A percentile compares a stretch with the other conserved stretches of the same genome.
These are phyloP conservation scores for Amanita brunnescens DNA, from an alignment of 768 basidiomycete genomes.

Conservation along the genomic window DNA sequence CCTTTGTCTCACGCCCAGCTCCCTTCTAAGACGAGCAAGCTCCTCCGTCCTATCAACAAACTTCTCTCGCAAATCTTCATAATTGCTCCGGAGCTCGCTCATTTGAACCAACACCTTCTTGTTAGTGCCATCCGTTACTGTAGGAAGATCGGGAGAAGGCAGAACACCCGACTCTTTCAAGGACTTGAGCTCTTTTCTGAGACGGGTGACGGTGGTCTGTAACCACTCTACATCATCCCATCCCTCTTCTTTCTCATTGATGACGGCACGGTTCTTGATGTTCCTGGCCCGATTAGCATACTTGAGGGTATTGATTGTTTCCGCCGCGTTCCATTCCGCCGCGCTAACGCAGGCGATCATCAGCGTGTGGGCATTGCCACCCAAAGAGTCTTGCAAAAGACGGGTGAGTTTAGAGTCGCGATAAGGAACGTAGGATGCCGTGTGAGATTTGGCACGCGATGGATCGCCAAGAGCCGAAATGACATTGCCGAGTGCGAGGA, in stretches of 20 bases:
- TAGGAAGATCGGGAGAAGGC: conserved; percentile 23
- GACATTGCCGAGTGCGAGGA: conserved; percentile 94
- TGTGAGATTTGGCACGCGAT: conserved; percentile 72
- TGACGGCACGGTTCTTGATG: conserved; percentile 89
- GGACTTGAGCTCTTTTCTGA: conserved; percentile 79
- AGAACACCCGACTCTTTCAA: conserved; percentile 59
- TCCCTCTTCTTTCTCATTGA: conserved; percentile 93
- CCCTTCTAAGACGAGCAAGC: conserved; percentile 68
- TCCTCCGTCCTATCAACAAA: conserved; percentile 88
- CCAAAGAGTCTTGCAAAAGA: conserved; percentile 91
- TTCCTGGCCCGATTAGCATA: conserved; percentile 96
- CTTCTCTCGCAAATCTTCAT: conserved; percentile 74
- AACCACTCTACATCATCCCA: conserved; percentile 99
- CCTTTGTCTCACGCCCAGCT: conserved; percentile 70
- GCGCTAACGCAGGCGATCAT: conserved; percentile 99
- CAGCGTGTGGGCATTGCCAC: conserved; percentile 94
- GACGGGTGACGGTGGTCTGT: conserved; percentile 74
- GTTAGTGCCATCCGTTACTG: conserved; percentile 49
- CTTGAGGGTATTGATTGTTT: conserved; percentile 92
- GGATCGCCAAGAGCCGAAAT: conserved; percentile 97
- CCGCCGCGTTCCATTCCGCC: conserved; percentile 89
- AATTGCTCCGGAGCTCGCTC: conserved; percentile 78
- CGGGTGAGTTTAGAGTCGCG: conserved; percentile 98
- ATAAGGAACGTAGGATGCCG: conserved; percentile 88
- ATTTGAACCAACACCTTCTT: conserved; percentile 76